Percentiles rank a stretch among this genome's conserved stretches.
phyloP scores from a whole-genome alignment of 495 filamentous ascomycete species.

The Pyrenula massariospora region DNA sequence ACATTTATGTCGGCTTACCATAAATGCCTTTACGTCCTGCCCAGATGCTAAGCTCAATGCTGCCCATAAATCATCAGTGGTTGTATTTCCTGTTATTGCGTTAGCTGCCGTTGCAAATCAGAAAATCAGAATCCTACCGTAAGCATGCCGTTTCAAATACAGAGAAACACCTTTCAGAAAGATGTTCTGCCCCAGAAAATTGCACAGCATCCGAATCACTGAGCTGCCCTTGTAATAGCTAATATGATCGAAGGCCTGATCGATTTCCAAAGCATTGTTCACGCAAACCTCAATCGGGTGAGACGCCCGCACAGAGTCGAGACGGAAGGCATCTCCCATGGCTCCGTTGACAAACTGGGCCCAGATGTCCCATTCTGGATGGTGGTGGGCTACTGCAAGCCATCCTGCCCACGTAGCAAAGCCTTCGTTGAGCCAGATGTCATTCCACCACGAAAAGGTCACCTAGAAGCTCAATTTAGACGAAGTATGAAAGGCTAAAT shows the following conservation, averaged over 20 bases:
- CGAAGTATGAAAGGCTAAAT: no score
- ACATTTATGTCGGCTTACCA: conserved; percentile 36
- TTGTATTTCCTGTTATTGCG: conserved; percentile 77
- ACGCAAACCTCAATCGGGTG: conserved; percentile 95
- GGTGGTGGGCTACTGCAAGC: conserved; percentile 81
- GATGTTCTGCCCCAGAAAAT: conserved; percentile 69
- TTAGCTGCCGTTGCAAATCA: background rate
- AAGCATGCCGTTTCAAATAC: conserved; percentile 79
- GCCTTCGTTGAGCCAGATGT: conserved; percentile 93
- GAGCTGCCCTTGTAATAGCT: conserved; percentile 94
- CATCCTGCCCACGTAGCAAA: conserved; percentile 98
- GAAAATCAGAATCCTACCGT: conserved; percentile 30
- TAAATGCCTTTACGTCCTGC: conserved; percentile 74
- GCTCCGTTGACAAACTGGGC: conserved; percentile 88
- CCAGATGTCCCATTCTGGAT: conserved; percentile 94
- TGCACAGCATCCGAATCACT: conserved; percentile 86
- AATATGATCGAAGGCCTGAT: conserved; percentile 93
- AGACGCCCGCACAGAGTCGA: conserved; percentile 79
- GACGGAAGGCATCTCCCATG: conserved; percentile 77
- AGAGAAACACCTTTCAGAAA: conserved; percentile 82
- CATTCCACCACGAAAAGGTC: conserved; percentile 74
- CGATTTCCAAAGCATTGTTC: conserved; percentile 78
- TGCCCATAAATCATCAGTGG: conserved; percentile 82
- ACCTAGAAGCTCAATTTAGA: background rate
- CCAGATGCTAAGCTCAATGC: conserved; percentile 83